phyloP scores from a whole-genome alignment of 225 moss, liverwort and hornwort genomes.

The Bryoerythrophyllum caledonicum region DNA sequence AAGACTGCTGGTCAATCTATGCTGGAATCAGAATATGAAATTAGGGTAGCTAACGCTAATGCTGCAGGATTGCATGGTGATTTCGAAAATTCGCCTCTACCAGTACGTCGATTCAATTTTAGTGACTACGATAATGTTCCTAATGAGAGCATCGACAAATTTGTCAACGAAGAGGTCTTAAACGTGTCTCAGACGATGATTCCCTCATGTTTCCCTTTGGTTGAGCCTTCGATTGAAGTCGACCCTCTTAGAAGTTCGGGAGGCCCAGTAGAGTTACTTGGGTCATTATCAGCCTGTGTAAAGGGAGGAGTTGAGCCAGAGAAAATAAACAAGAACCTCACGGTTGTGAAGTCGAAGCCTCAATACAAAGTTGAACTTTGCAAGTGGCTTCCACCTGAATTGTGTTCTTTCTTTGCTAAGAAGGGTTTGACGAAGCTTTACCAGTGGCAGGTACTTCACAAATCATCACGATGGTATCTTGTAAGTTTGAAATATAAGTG shows the following conservation, averaged over 20 bases:
- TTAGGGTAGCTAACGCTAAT: conserved; percentile 15
- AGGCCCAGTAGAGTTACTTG: conserved; percentile 13
- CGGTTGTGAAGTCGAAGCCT: conserved; percentile 20
- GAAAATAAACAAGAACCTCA: conserved; percentile 21
- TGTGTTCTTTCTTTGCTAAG: conserved; percentile 71
- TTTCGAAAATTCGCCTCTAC: conserved; percentile 52
- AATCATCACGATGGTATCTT: conserved; percentile 7
- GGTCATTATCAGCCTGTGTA: conserved; percentile 15
- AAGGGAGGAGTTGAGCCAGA: conserved; percentile 23
- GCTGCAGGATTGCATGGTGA: conserved; percentile 44
- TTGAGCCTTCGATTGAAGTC: conserved; percentile 24
- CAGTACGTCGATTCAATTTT: conserved; percentile 65
- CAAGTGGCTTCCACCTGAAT: conserved; percentile 83
- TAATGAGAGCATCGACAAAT: conserved; percentile 26
- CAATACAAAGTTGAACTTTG: conserved; percentile 60
- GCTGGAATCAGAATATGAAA: conserved; percentile 29
- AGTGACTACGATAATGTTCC: conserved; percentile 30
- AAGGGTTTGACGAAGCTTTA: conserved; percentile 82
- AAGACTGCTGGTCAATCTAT: conserved; percentile 8
- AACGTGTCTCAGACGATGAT: conserved; percentile 19
- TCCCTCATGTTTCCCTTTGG: conserved; percentile 19
- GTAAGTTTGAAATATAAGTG: conserved; percentile 3
- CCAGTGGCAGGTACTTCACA: conserved; percentile 78
- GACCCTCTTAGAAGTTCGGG: conserved; percentile 22
- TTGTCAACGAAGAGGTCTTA: conserved; percentile 15